Percentiles rank a stretch among this genome's conserved stretches.
These are phyloP conservation scores for Polytrichum formosum DNA, from an alignment of 225 moss, liverwort and hornwort species.

Conservation along the genomic window DNA sequence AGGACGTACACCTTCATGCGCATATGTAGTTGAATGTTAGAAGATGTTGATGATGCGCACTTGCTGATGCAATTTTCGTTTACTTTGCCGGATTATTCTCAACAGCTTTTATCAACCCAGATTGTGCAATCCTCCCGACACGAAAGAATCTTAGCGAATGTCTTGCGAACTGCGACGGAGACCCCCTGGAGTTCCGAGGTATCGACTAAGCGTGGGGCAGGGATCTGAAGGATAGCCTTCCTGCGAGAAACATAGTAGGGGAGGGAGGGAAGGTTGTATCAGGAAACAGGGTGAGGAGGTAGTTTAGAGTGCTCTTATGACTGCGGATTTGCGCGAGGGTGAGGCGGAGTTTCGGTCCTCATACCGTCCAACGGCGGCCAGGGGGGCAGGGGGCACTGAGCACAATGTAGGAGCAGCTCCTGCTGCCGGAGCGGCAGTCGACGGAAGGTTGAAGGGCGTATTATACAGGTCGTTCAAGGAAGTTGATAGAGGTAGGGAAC, in stretches of 20 bases:
- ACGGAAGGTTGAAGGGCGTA: constrained; percentile 26
- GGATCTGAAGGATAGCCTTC: constrained; percentile 59
- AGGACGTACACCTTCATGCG: too few relatives aligned
- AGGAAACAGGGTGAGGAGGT: neutral
- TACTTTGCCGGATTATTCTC: neutral
- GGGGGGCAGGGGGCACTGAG: constrained; percentile 27
- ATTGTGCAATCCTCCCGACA: neutral
- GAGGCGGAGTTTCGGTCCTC: constrained; percentile 50
- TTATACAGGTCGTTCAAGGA: constrained; percentile 31
- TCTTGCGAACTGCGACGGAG: constrained; percentile 73
- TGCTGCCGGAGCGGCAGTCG: constrained; percentile 8
- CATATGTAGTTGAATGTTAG: too few relatives aligned
- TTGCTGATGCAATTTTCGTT: neutral
- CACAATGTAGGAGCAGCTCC: constrained; percentile 16
- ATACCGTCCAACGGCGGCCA: constrained; percentile 16
- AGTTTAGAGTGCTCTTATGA: constrained; percentile 45
- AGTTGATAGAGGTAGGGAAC: constrained; percentile 24
- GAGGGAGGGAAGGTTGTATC: neutral
- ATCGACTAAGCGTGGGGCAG: constrained; percentile 65
- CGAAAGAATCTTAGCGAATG: constrained; percentile 62
- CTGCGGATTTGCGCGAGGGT: constrained; percentile 58
- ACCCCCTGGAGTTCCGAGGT: constrained; percentile 54
- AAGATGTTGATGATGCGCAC: too few relatives aligned
- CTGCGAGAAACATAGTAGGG: neutral
- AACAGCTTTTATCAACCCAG: neutral